Base-by-base conservation (phyloP, 768 basidiomycete genomes). In the Mycena galopus region DNA sequence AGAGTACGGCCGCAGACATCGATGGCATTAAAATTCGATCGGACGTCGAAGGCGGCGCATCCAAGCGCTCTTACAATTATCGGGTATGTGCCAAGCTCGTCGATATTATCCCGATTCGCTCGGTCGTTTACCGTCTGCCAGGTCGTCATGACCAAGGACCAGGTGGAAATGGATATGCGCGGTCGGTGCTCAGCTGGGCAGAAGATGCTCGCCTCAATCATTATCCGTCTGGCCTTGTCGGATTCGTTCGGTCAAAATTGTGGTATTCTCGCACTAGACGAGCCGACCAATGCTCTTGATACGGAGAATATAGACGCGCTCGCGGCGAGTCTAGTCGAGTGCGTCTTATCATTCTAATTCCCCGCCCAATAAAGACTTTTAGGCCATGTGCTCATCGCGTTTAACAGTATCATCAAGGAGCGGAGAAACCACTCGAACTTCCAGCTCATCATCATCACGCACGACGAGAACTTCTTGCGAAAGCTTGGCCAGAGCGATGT, bases 141-240 rank as follows among this genome's bases (percentile, higher is more conserved):
- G 96, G 96, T 98, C 69, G 97, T 99, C 75, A 99, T 99, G 97
- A 95, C 94, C 63, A 99, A 99, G 84, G 97, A 98, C 80, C 94
- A 96, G 78, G 97, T 98, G 9, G 97, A 99, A 82, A 96, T 99
- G 94, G 98, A 99, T 82, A 99, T 99, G 98, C 92, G 98, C 67
- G 98, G 98, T 29, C 91, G 98, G 73, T 99, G 98, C 83, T 96
- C 95, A 19, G 98, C 98, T 1, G 98, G 98, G 0, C 98, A 99
- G 83, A 99, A 99, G 84, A 98, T 99, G 89, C 85, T 99, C 69
- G 98, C 97, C 12, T 97, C 95, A 25, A 98, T 99, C 82, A 96
- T 99, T 82, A 99, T 99, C 78, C 92, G 98, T 8, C 91, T 99
- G 39, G 98, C 98, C 4, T 87, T 99, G 30, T 97, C 97, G 7